These are phyloP conservation scores for Dictyostelium citrinum DNA, from an alignment of 78 protist species.

Conservation along the genomic window DNA sequence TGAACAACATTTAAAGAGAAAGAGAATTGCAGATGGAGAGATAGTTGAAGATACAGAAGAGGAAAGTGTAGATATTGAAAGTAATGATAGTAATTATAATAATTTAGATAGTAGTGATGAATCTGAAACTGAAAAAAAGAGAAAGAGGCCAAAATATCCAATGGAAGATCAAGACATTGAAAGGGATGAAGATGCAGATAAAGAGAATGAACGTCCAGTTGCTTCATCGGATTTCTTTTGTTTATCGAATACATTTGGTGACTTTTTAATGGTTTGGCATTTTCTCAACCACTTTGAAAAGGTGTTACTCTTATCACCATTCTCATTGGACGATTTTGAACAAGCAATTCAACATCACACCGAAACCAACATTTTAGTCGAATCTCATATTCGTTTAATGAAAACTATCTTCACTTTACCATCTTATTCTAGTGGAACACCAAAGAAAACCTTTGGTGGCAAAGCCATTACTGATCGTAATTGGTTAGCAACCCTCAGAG, in stretches of 20 bases:
- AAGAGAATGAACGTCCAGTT: conserved; percentile 15
- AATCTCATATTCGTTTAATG: conserved; percentile 31
- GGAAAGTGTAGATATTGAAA: background rate
- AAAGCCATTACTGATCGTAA: conserved; percentile 22
- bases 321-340: conserved; percentile 42
- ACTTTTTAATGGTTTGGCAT: conserved; percentile 48
- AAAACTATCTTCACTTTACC: conserved; percentile 8
- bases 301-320: conserved; percentile 37
- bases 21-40: background rate
- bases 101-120: background rate
- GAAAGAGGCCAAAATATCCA: conserved; percentile 34
- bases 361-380: background rate
- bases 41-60: background rate
- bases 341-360: background rate
- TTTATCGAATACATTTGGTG: conserved; percentile 13
- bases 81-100: background rate
- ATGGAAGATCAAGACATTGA: conserved; percentile 17
- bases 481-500: conserved; percentile 4
- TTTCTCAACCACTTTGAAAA: conserved; percentile 63
- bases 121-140: background rate
- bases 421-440: background rate
- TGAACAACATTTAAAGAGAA: conserved; percentile 5
- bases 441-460: conserved; percentile 36
- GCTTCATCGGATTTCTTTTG: conserved; percentile 34
- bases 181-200: background rate